Evolutionary conservation across 1,284 basidiomycete genomes (phyloP).

Genomic region (Ceratobasidium sp.): DNA sequence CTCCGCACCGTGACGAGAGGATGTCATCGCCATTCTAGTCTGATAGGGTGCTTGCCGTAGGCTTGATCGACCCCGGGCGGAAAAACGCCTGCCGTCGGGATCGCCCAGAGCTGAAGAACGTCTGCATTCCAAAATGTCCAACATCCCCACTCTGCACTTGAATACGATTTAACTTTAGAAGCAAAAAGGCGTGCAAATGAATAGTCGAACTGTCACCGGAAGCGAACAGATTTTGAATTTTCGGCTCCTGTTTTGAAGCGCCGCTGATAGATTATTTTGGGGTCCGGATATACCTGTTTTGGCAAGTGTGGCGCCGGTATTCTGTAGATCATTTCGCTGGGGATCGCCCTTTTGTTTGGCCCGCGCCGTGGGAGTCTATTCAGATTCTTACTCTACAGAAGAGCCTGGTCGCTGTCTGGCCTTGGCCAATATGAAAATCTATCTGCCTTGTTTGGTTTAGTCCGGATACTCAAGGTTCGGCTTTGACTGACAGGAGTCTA

Average conservation of each 20-base stretch:
- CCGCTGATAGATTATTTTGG: neutral
- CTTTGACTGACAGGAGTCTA: neutral
- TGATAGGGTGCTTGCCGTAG: neutral
- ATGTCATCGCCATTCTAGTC: neutral
- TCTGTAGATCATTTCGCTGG: neutral
- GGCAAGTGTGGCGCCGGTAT: neutral
- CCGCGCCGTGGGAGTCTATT: neutral
- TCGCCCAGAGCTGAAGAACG: neutral
- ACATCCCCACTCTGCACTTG: neutral
- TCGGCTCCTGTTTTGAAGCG: neutral
- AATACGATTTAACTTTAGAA: neutral
- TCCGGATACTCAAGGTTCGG: neutral
- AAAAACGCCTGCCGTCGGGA: neutral
- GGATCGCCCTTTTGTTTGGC: neutral
- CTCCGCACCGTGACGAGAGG: neutral
- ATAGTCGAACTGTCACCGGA: neutral
- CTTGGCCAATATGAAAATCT: neutral
- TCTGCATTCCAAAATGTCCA: neutral
- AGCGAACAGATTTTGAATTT: neutral
- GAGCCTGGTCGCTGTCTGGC: neutral
- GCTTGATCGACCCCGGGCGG: neutral
- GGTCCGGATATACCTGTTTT: neutral
- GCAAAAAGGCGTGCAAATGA: neutral
- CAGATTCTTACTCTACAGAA: neutral
- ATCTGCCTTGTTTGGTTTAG: neutral